phyloP scores from a whole-genome alignment of 768 basidiomycete genomes.

The Suillus paluster region DNA sequence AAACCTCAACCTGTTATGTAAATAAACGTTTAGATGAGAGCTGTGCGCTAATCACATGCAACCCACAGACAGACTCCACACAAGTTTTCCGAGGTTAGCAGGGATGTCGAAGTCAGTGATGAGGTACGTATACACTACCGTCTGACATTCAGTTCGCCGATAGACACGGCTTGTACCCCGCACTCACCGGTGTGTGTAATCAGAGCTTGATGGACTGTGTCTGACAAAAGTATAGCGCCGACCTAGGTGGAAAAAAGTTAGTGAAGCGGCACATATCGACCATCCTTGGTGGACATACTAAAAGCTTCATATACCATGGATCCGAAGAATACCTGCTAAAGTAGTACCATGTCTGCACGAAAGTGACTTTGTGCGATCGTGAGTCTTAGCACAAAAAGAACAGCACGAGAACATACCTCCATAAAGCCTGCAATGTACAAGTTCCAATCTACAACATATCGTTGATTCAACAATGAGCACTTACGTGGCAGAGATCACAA shows the following conservation, averaged over 20 bases:
- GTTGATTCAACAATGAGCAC: slow-evolving; percentile 20
- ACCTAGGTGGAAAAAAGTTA: slow-evolving; percentile 39
- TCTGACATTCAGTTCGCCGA: not conserved
- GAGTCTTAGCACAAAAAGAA: not conserved
- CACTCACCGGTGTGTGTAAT: slow-evolving; percentile 52
- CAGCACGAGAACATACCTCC: slow-evolving; percentile 39
- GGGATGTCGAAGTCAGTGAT: slow-evolving; percentile 42
- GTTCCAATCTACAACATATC: not conserved
- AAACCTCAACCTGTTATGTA: slow-evolving; percentile 42
- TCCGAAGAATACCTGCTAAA: slow-evolving; percentile 49
- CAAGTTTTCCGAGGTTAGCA: slow-evolving; percentile 32
- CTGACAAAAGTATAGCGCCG: slow-evolving; percentile 50
- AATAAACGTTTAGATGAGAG: not conserved
- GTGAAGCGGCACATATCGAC: not conserved
- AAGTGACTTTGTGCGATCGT: slow-evolving; percentile 42
- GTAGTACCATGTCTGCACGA: slow-evolving; percentile 55
- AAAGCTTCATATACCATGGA: slow-evolving; percentile 43
- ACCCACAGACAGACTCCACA: slow-evolving; percentile 38
- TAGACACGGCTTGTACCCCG: not conserved
- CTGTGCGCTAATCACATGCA: not conserved
- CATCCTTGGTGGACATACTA: slow-evolving; percentile 34
- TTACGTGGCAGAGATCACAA: slow-evolving; percentile 49
- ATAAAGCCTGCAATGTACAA: slow-evolving; percentile 40
- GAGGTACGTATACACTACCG: slow-evolving; percentile 47
- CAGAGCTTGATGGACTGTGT: slow-evolving; percentile 53